A percentile compares a stretch with the other conserved stretches of the same genome.
Conservation (phyloP, 305 asterid species). For the Solanum hybrid region DNA sequence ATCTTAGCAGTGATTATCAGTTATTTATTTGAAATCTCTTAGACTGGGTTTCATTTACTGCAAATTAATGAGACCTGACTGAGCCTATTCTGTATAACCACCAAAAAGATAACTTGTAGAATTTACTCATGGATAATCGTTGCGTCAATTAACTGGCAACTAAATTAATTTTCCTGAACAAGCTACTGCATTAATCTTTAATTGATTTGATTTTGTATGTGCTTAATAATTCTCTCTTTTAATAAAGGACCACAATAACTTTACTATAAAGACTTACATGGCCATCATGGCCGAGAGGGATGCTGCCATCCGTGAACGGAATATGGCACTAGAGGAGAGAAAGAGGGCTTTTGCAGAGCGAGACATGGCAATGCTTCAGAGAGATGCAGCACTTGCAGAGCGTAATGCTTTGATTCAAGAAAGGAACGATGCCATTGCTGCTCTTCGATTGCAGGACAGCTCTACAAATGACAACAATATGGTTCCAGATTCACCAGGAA, state of each 20-base stretch:
- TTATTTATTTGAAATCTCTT: not conserved
- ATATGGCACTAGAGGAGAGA: conserved; percentile 89
- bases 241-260: conserved; percentile 63
- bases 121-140: not conserved
- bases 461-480: conserved; percentile 36
- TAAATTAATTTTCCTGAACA: not conserved
- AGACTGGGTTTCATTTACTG: not conserved
- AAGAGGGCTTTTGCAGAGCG: conserved; percentile 83
- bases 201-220: not conserved
- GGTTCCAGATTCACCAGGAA: conserved; percentile 39
- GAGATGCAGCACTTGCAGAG: conserved; percentile 88
- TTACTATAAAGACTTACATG: conserved; percentile 75
- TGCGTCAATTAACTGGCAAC: not conserved
- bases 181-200: not conserved
- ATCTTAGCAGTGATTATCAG: not conserved
- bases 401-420: conserved; percentile 70
- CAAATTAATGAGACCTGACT: not conserved
- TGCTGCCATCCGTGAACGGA: conserved; percentile 84
- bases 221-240: conserved; percentile 7
- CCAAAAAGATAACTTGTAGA: not conserved
- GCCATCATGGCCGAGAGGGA: conserved; percentile 90
- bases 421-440: conserved; percentile 64
- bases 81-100: not conserved
- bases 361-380: conserved; percentile 82
- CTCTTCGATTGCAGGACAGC: conserved; percentile 45